phyloP scores from a whole-genome alignment of 805 yeast genomes.

The Kregervanrija pseudodelftensis region DNA sequence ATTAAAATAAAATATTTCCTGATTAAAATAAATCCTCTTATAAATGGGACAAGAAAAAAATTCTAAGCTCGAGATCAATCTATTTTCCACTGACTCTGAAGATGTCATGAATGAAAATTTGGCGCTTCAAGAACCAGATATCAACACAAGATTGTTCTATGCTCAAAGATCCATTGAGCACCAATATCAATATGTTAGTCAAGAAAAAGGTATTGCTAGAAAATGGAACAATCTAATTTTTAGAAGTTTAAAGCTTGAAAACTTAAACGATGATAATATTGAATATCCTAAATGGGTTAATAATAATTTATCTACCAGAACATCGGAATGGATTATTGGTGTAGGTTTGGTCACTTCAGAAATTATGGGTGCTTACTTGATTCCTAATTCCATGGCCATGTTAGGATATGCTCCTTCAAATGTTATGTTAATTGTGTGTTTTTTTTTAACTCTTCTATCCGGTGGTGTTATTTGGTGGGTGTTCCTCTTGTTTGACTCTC shows the following conservation, averaged over 20 bases:
- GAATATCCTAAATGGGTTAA: constrained; percentile 15
- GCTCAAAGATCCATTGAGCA: constrained; percentile 17
- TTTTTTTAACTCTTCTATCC: constrained; percentile 29
- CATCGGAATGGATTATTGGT: constrained; percentile 15
- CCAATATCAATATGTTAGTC: constrained; percentile 10
- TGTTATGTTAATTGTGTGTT: constrained; percentile 5
- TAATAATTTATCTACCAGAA: constrained; percentile 12
- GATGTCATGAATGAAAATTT: too few relatives aligned
- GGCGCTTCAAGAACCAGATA: constrained; percentile 2
- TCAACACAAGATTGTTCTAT: constrained; percentile 15
- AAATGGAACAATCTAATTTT: constrained; percentile 8
- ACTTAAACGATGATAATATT: constrained; percentile 2
- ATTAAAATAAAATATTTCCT: too few relatives aligned
- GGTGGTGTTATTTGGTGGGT: constrained; percentile 32
- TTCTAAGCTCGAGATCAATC: too few relatives aligned
- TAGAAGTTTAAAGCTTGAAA: constrained; percentile 5
- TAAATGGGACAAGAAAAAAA: too few relatives aligned
- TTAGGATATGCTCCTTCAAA: constrained; percentile 10
- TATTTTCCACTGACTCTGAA: too few relatives aligned
- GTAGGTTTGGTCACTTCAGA: constrained; percentile 18
- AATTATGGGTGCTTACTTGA: constrained; percentile 17
- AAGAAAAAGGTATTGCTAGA: constrained; percentile 1
- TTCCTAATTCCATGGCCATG: constrained; percentile 8
- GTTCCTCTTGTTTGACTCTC: constrained; percentile 32
- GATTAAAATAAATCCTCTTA: too few relatives aligned